Evolutionary conservation across 192 early-diverging fungal genomes (phyloP).

Genomic region (Coemansia sp.): DNA sequence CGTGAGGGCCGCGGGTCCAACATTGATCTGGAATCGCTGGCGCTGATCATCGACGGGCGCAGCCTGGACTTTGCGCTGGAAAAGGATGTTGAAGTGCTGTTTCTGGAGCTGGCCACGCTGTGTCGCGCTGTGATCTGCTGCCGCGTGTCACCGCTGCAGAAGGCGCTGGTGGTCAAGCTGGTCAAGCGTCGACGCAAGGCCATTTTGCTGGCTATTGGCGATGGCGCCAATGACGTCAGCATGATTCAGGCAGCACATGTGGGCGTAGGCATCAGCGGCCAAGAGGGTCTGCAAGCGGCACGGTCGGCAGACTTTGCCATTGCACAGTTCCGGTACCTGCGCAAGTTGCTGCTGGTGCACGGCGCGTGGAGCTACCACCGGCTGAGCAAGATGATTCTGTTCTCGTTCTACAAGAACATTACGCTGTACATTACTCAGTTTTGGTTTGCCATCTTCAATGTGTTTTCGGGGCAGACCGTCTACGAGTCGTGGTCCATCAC

Average conservation of each 20-base stretch:
- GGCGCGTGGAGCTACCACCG: slow-evolving; percentile 97
- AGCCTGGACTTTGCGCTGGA: slow-evolving; percentile 92
- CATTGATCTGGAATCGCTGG: slow-evolving; percentile 67
- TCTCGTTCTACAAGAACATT: slow-evolving; percentile 99
- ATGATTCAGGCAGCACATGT: slow-evolving; percentile 99
- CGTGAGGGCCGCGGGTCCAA: slow-evolving; percentile 56
- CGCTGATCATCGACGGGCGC: slow-evolving; percentile 93
- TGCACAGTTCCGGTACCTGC: slow-evolving; percentile 91
- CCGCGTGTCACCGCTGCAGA: slow-evolving; percentile 97
- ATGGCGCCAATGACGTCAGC: slow-evolving; percentile 97
- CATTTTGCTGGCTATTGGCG: slow-evolving; percentile 94
- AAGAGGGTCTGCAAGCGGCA: slow-evolving; percentile 96
- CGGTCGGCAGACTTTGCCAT: slow-evolving; percentile 98
- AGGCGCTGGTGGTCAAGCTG: slow-evolving; percentile 97
- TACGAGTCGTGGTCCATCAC: slow-evolving; percentile 99
- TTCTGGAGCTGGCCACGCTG: slow-evolving; percentile 85
- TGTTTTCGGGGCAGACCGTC: slow-evolving; percentile 94
- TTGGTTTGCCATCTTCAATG: slow-evolving; percentile 93
- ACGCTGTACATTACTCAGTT: slow-evolving; percentile 97
- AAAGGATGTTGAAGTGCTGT: slow-evolving; percentile 73
- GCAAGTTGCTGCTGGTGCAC: slow-evolving; percentile 94
- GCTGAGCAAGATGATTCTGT: slow-evolving; percentile 92
- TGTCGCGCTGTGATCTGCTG: slow-evolving; percentile 98
- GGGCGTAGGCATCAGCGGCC: slow-evolving; percentile 93
- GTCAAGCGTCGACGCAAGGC: slow-evolving; percentile 88